Conservation (phyloP, 2,329 filamentous ascomycete genomes). For the Ophiosphaerella narmari region DNA sequence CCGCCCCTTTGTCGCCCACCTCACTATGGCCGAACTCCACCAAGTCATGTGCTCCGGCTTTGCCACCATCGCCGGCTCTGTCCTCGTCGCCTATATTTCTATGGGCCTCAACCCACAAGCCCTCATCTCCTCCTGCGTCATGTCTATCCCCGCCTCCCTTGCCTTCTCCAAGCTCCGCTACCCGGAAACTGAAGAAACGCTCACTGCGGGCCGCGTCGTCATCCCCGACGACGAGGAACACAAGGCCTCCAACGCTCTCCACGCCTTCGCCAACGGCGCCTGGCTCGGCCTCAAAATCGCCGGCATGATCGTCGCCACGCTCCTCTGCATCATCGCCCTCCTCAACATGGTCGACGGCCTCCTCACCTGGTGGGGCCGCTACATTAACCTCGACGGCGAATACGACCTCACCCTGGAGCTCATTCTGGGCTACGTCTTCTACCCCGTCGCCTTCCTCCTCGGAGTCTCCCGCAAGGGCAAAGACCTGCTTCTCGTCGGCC, state of each 20-base stretch:
- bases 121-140: conserved; percentile 88
- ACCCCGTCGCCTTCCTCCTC: conserved; percentile 78
- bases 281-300: conserved; percentile 88
- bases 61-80: conserved; percentile 87
- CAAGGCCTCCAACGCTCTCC: conserved; percentile 76
- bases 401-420: conserved; percentile 74
- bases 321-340: conserved; percentile 83
- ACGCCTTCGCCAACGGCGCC: conserved; percentile 82
- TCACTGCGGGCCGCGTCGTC: conserved; percentile 80
- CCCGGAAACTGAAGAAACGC: conserved; percentile 83
- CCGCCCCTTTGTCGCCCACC: conserved; percentile 80
- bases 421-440: conserved; percentile 77
- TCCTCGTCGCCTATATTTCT: conserved; percentile 82
- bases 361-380: conserved; percentile 81
- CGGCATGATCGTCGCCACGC: conserved; percentile 76
- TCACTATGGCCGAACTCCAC: conserved; percentile 86
- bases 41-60: conserved; percentile 93
- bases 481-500: conserved; percentile 71
- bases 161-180: conserved; percentile 89
- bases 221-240: conserved; percentile 80
- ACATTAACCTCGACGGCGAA: conserved; percentile 70
- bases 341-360: conserved; percentile 76
- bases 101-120: conserved; percentile 85
- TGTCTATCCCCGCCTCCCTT: conserved; percentile 91
- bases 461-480: conserved; percentile 68